Evolutionary conservation across 345 rosid species (phyloP).

Genomic region (Brassica carinata): DNA sequence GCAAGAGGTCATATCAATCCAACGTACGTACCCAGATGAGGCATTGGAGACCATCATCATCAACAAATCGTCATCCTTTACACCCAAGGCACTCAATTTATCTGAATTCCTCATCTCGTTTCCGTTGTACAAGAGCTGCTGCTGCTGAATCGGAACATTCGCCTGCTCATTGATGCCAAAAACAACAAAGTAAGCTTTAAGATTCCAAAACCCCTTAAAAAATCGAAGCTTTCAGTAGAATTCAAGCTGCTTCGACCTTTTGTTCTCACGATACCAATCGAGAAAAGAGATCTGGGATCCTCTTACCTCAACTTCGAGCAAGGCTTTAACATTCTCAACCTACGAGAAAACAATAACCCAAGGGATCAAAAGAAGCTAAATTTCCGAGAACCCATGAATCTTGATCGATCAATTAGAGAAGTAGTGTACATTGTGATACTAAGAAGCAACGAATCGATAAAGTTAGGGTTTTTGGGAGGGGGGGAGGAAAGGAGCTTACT

Average conservation of each 20-base stretch:
- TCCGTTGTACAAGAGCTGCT: constrained; percentile 85
- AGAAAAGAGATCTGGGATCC: constrained; percentile 32
- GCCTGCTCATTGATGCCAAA: constrained; percentile 54
- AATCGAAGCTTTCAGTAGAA: constrained; percentile 10
- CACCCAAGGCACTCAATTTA: constrained; percentile 64
- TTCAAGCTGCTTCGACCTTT: not conserved
- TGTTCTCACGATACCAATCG: not conserved
- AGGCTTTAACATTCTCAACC: constrained; percentile 96
- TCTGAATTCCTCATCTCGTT: constrained; percentile 74
- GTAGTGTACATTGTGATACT: constrained; percentile 26
- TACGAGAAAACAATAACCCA: constrained; percentile 18
- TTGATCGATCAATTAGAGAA: not conserved
- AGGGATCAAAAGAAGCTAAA: not conserved
- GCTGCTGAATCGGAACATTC: constrained; percentile 78
- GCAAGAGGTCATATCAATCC: not conserved
- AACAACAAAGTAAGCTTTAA: constrained; percentile 9
- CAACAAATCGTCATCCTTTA: constrained; percentile 86
- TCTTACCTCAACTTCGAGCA: constrained; percentile 97
- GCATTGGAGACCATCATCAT: constrained; percentile 92
- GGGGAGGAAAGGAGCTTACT: constrained; percentile 35
- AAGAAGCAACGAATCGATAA: constrained; percentile 22
- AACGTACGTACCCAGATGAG: constrained; percentile 48
- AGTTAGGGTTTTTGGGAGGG: constrained; percentile 34
- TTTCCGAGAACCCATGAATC: not conserved
- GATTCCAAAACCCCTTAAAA: constrained; percentile 28